Conservation (phyloP, 352 stramenopile genomes). For the Pythium insidiosum region DNA sequence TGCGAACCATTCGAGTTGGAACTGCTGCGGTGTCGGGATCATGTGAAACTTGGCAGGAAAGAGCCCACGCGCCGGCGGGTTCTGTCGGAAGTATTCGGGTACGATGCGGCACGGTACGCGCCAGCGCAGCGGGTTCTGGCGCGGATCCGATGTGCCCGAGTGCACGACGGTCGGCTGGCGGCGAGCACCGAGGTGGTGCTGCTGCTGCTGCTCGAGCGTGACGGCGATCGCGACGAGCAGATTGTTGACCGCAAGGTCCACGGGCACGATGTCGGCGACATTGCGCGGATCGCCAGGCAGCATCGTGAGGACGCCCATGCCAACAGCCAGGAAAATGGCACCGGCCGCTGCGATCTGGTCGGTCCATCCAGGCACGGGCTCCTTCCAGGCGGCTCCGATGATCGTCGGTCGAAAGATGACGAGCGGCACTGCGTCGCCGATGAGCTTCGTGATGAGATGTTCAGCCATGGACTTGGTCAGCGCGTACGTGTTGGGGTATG, state of each 20-base stretch:
- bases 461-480: conserved; percentile 87
- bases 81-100: conserved; percentile 64
- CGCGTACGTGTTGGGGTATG: conserved; percentile 86
- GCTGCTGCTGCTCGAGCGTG: conserved; percentile 4
- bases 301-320: conserved; percentile 77
- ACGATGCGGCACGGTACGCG: conserved; percentile 53
- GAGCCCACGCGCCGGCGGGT: conserved; percentile 38
- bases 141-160: conserved; percentile 66
- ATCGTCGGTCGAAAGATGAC: conserved; percentile 82
- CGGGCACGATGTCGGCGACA: conserved; percentile 75
- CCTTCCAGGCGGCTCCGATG: conserved; percentile 81
- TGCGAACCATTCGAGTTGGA: conserved; percentile 80
- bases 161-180: conserved; percentile 48
- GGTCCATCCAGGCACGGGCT: conserved; percentile 76
- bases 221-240: conserved; percentile 52
- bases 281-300: conserved; percentile 71
- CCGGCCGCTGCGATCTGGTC: conserved; percentile 74
- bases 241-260: conserved; percentile 76
- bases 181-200: neutral
- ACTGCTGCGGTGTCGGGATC: conserved; percentile 72
- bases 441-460: conserved; percentile 49
- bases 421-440: conserved; percentile 37
- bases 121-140: conserved; percentile 76
- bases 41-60: conserved; percentile 68
- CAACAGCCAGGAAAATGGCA: conserved; percentile 69